Evolutionary conservation across 1,284 basidiomycete genomes (phyloP).

Genomic region (Malassezia caprae): DNA sequence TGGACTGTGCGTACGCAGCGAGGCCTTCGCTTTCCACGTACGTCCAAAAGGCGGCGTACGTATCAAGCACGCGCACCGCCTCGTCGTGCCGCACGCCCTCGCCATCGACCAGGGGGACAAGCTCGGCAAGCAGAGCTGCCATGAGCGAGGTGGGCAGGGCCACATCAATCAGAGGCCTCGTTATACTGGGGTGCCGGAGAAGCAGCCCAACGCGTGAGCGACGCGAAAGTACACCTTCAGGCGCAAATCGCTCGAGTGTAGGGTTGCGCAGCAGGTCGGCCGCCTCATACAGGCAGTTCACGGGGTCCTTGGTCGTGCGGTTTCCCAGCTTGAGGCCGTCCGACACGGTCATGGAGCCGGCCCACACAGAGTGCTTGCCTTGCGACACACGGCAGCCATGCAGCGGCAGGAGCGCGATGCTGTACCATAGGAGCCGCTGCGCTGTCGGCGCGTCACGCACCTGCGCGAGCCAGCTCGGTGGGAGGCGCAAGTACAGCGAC

Average conservation of each 20-base stretch:
- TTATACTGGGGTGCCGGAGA: conserved; percentile 21
- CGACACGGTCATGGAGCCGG: conserved; percentile 28
- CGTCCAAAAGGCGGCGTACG: conserved; percentile 25
- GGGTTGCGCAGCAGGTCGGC: conserved; percentile 5
- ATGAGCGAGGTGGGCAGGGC: conserved; percentile 22
- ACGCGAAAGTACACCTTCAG: neutral
- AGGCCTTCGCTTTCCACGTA: conserved; percentile 18
- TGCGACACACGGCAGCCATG: conserved; percentile 23
- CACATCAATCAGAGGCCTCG: conserved; percentile 19
- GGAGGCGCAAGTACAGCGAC: conserved; percentile 19
- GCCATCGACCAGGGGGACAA: conserved; percentile 9
- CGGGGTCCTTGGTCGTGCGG: conserved; percentile 33
- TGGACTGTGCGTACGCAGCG: conserved; percentile 20
- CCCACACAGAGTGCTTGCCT: conserved; percentile 35
- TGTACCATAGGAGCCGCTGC: conserved; percentile 27
- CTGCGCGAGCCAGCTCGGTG: conserved; percentile 16
- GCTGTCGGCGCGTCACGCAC: conserved; percentile 14
- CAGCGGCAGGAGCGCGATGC: conserved; percentile 25
- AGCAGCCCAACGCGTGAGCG: conserved; percentile 19
- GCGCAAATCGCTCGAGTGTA: conserved; percentile 12
- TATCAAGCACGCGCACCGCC: conserved; percentile 4
- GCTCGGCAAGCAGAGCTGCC: conserved; percentile 24
- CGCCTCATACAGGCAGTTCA: conserved; percentile 18
- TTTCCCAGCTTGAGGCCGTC: conserved; percentile 42
- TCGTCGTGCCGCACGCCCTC: neutral